Base-by-base conservation (phyloP, 2,329 filamentous ascomycete genomes). In the Hymenoscyphus scutula region DNA sequence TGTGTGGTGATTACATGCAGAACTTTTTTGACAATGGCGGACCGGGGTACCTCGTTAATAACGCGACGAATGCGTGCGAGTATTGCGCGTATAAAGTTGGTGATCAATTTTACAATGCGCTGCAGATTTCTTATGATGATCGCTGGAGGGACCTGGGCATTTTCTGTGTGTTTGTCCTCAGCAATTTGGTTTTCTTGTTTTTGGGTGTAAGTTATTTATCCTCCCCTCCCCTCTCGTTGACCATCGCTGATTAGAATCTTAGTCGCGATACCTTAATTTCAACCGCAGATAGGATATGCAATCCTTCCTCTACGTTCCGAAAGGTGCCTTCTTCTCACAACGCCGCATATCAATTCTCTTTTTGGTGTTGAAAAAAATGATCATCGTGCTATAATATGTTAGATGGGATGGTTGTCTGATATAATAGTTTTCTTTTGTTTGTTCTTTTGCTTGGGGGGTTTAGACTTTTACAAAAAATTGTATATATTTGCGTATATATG, bases 121-220 rank as follows among this genome's bases (percentile, higher is more conserved):
- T 96, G 19, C 82, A 83, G 2, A 83, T 96, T 71, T 78, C 77
- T 2, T 96, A 88, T 70, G 77, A 79, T 53, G 76, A 90, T 67
- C 80, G 92, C 17, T 96, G 92, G 92, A 84, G 92, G 61, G 91
- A 97, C 69, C 66, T 95, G 62, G 92, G 91, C 1, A 96, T 96
- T 65, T 89, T 88, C 68, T 69, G 84, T 34, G 89, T 87, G 1
- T 96, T 92, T 72, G 82, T 96, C 59, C 90, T 77, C 15, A 92
- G 88, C 72, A 96, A 96, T 74, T 72, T 95, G 70, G 82, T 90
- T 23, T 77, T 88, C 56, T 70, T 88, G 64, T 86, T 87, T 69
- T 62, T 87, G 59, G 78, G 64, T 77, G 71, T 72, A 69, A 69
- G 71, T 71, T 34, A 11, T 55, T 15, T 25, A 15, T 19, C 15